Conservation (phyloP, 805 yeast species). For the Alloascoidea hylecoeti region DNA sequence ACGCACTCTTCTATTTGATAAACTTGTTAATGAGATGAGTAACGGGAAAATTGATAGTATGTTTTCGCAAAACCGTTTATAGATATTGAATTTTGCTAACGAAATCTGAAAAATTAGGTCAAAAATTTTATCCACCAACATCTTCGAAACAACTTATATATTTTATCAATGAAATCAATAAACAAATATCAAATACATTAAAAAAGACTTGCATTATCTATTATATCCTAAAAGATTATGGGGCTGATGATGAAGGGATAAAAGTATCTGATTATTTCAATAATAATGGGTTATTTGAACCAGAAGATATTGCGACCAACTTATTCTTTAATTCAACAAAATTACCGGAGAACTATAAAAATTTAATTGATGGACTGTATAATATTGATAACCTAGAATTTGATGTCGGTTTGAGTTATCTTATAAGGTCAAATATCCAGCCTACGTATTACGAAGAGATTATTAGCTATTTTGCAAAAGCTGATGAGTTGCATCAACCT, state of each 20-base stretch:
- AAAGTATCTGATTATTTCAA: neutral
- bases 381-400: neutral
- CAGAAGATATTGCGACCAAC: neutral
- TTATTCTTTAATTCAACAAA: neutral
- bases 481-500: neutral
- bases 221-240: conserved; percentile 1
- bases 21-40: neutral
- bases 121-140: neutral
- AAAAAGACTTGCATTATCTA: neutral
- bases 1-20: neutral
- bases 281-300: neutral
- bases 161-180: neutral
- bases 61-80: neutral
- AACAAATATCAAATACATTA: neutral
- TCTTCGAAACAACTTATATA: neutral
- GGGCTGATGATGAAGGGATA: conserved; percentile 1
- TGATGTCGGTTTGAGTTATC: neutral
- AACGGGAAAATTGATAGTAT: neutral
- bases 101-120: neutral
- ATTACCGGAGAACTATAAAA: neutral
- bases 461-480: neutral
- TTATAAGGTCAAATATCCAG: neutral
- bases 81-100: neutral
- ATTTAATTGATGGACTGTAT: neutral
- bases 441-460: neutral